phyloP scores from a whole-genome alignment of 1,284 basidiomycete species.

The Papiliotrema flavescens region DNA sequence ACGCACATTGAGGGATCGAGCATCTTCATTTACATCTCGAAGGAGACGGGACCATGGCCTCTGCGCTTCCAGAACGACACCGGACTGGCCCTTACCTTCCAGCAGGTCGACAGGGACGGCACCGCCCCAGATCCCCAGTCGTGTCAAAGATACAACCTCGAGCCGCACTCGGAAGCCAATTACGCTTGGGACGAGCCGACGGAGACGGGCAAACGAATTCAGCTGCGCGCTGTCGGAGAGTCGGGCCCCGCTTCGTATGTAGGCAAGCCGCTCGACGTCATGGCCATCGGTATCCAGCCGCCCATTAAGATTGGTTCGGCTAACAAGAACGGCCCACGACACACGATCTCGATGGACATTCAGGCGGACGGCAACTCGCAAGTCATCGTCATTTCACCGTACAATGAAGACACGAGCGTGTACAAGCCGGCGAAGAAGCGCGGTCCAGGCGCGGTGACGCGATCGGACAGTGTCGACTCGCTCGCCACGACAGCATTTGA shows the following conservation, averaged over 20 bases:
- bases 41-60: slow-evolving; percentile 74
- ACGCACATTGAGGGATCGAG: slow-evolving; percentile 81
- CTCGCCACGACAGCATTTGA: slow-evolving; percentile 65
- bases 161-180: slow-evolving; percentile 25
- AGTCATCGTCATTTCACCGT: slow-evolving; percentile 81
- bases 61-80: slow-evolving; percentile 89
- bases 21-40: slow-evolving; percentile 76
- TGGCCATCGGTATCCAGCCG: slow-evolving; percentile 91
- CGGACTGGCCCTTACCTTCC: slow-evolving; percentile 66
- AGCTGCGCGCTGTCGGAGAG: slow-evolving; percentile 60
- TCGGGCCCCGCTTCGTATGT: slow-evolving; percentile 29
- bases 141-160: slow-evolving; percentile 17
- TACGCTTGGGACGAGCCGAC: slow-evolving; percentile 98
- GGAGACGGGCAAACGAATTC: slow-evolving; percentile 73
- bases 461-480: slow-evolving; percentile 31
- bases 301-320: slow-evolving; percentile 70
- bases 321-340: slow-evolving; percentile 48
- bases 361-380: slow-evolving; percentile 86
- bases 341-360: slow-evolving; percentile 83
- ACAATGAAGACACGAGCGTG: slow-evolving; percentile 77
- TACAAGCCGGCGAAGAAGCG: slow-evolving; percentile 72
- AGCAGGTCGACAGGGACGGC: slow-evolving; percentile 59
- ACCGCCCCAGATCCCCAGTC: slow-evolving; percentile 36
- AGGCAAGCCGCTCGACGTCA: slow-evolving; percentile 78
- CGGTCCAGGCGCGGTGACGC: slow-evolving; percentile 38